phyloP scores from a whole-genome alignment of 2,329 filamentous ascomycete genomes.

The Phaeoacremonium minimum region DNA sequence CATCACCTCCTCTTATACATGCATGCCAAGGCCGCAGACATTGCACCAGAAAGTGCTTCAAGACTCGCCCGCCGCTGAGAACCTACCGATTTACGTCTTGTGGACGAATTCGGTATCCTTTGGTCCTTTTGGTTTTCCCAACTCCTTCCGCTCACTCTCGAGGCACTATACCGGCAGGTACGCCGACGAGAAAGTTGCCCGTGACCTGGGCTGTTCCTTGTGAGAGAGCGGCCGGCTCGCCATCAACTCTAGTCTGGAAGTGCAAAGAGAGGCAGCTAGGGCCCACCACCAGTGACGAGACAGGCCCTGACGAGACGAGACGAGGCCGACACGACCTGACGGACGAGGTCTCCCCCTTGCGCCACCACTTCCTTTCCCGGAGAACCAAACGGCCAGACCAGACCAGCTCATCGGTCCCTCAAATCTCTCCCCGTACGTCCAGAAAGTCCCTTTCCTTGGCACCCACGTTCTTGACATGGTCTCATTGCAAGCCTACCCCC shows the following conservation, averaged over 20 bases:
- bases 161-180: conserved; percentile 18
- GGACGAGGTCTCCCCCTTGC: no score
- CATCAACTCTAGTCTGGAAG: no score
- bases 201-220: no score
- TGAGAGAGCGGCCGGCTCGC: no score
- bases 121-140: conserved; percentile 31
- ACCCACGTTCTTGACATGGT: conserved; percentile 7
- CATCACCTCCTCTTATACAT: conserved; percentile 27
- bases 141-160: conserved; percentile 22
- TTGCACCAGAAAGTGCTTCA: conserved; percentile 19
- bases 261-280: no score
- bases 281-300: no score
- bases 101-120: conserved; percentile 31
- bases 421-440: conserved; percentile 23
- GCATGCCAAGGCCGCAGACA: conserved; percentile 33
- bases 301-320: no score
- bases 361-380: no score
- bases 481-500: conserved; percentile 24
- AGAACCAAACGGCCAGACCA: no score
- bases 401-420: conserved; percentile 1
- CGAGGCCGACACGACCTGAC: no score
- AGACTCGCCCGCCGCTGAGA: conserved; percentile 19
- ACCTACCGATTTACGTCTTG: conserved; percentile 21
- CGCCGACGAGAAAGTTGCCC: no score
- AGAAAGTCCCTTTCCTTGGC: conserved; percentile 18